Evolutionary conservation across 441 rosid species (phyloP).

Genomic region (Erysimum cheiri): DNA sequence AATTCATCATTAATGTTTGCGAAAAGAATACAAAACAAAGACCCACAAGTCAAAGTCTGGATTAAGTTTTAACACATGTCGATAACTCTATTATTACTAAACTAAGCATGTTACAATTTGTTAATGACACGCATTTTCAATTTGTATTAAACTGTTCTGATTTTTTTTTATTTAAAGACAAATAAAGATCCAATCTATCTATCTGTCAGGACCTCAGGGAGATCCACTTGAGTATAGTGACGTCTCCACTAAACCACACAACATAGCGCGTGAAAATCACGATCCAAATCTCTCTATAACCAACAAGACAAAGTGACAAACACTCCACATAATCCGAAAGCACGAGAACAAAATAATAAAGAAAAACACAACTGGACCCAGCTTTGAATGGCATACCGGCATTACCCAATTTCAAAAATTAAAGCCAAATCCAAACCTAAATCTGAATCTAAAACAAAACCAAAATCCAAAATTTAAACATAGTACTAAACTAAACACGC

Average conservation of each 20-base stretch:
- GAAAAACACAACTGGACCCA: constrained; percentile 40
- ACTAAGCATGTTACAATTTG: constrained; percentile 37
- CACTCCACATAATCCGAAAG: constrained; percentile 30
- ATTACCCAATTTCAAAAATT: constrained; percentile 12
- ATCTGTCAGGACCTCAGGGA: constrained; percentile 42
- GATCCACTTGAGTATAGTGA: constrained; percentile 48
- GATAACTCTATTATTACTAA: constrained; percentile 34
- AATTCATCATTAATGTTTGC: constrained; percentile 28
- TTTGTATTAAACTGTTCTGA: neutral
- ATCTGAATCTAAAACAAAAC: neutral
- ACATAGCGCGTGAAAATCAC: constrained; percentile 28
- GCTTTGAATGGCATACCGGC: constrained; percentile 56
- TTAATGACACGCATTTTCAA: constrained; percentile 25
- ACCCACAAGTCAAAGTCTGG: constrained; percentile 35
- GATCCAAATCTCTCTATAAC: constrained; percentile 22
- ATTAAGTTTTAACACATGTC: constrained; percentile 38
- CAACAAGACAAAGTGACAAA: constrained; percentile 41
- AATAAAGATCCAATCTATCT: constrained; percentile 38
- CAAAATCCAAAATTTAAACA: neutral
- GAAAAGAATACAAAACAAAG: constrained; percentile 33
- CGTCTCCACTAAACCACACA: constrained; percentile 38
- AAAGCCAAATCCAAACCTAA: neutral
- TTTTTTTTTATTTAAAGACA: neutral
- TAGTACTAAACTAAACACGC: neutral
- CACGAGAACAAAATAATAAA: neutral